Percentiles rank a stretch among this genome's conserved stretches.
These are phyloP conservation scores for Sarocladium kiliense DNA, from an alignment of 2,329 filamentous ascomycete genomes.

Conservation along the genomic window DNA sequence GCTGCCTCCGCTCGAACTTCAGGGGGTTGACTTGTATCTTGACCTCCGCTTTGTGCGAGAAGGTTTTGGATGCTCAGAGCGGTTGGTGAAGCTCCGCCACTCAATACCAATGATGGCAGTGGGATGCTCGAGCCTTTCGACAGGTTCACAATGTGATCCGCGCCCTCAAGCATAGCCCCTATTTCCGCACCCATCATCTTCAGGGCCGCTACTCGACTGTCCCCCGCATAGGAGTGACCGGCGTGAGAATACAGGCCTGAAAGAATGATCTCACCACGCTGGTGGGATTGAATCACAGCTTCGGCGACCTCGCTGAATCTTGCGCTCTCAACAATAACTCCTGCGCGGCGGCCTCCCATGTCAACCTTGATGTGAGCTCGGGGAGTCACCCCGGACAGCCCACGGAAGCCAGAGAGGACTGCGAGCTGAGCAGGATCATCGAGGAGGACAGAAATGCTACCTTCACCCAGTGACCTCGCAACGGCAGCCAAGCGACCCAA, in stretches of 20 bases:
- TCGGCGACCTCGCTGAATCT: slow-evolving; percentile 45
- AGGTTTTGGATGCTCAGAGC: slow-evolving; percentile 32
- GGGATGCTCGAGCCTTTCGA: slow-evolving; percentile 14
- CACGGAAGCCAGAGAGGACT: slow-evolving; percentile 35
- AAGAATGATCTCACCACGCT: slow-evolving; percentile 33
- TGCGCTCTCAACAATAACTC: slow-evolving; percentile 44
- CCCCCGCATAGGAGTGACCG: slow-evolving; percentile 60
- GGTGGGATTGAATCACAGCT: slow-evolving; percentile 21
- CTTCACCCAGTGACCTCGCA: slow-evolving; percentile 48
- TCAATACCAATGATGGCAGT: slow-evolving; percentile 37
- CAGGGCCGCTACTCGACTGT: slow-evolving; percentile 24
- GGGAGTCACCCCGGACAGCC: slow-evolving; percentile 39
- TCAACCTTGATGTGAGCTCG: slow-evolving; percentile 70
- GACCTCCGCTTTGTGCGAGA: slow-evolving; percentile 10
- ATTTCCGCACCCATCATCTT: slow-evolving; percentile 25
- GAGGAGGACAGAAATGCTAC: slow-evolving; percentile 59
- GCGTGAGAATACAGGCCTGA: slow-evolving; percentile 69
- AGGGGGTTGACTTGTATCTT: slow-evolving; percentile 10
- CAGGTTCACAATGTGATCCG: slow-evolving; percentile 15
- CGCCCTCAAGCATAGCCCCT: slow-evolving; percentile 20
- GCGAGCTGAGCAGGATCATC: slow-evolving; percentile 62
- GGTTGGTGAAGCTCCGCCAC: slow-evolving; percentile 73
- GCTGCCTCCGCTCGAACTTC: slow-evolving; percentile 16
- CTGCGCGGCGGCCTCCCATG: slow-evolving; percentile 66
- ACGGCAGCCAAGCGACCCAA: slow-evolving; percentile 55